Percentiles rank a stretch among this genome's conserved stretches.
Evolutionary conservation across 176 grass and related monocot genomes (phyloP).

Genomic region (Juncus effusus): DNA sequence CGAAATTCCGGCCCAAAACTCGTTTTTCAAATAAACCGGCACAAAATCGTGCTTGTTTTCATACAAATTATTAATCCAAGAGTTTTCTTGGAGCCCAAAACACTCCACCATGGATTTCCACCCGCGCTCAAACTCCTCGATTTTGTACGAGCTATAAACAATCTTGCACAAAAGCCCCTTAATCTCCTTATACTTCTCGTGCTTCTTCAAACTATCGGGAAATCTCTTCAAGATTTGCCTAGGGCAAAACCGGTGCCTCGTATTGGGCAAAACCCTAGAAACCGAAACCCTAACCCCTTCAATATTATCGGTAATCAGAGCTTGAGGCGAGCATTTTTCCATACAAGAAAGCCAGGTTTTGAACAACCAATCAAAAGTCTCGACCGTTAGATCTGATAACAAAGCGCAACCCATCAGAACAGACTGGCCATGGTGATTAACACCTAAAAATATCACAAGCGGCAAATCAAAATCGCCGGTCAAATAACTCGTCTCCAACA

Average conservation of each 20-base stretch:
- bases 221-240: conserved; percentile 76
- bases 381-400: conserved; percentile 63
- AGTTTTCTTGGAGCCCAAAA: conserved; percentile 70
- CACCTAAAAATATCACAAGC: conserved; percentile 70
- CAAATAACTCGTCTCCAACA: conserved; percentile 77
- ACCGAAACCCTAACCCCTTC: conserved; percentile 66
- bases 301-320: conserved; percentile 77
- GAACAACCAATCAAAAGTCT: conserved; percentile 89
- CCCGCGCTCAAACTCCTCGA: conserved; percentile 58
- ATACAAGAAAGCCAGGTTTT: conserved; percentile 75
- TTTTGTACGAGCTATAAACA: conserved; percentile 59
- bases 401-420: conserved; percentile 77
- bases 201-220: conserved; percentile 64
- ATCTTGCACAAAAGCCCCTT: conserved; percentile 65
- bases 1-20: conserved; percentile 89
- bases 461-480: conserved; percentile 73
- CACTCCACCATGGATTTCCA: conserved; percentile 71
- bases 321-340: conserved; percentile 38
- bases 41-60: conserved; percentile 73
- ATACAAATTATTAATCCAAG: conserved; percentile 71
- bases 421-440: conserved; percentile 90
- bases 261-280: conserved; percentile 53
- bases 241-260: conserved; percentile 69
- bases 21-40: conserved; percentile 71
- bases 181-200: conserved; percentile 73